Base-by-base conservation (phyloP, 176 grass and related monocot genomes). In the Oryza glaberrima region DNA sequence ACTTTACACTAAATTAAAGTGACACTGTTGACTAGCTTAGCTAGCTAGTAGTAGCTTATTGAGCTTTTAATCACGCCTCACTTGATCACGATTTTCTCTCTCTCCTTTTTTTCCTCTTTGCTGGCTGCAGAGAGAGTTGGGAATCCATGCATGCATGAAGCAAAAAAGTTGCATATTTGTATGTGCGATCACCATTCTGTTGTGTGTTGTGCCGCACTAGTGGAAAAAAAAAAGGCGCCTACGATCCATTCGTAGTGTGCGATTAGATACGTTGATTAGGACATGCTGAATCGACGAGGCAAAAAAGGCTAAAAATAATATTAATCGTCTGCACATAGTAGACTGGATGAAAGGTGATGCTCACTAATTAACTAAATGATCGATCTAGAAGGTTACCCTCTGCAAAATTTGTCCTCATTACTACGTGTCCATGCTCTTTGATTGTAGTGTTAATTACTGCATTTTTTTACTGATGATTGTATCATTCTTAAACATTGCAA, bases 251-350 rank as follows among this genome's bases (percentile, higher is more conserved):
- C 60, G 36, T 60, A 68, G 61, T 15, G 85, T 91, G 85, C 64
- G 81, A 66, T 87, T 91, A 84, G 89, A 90, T 87, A 79, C 84
- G 80, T 69, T 83, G 81, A 84, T 91, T 87, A 81, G 84, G 85
- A 84, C 85, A 41, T 72, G 49, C 47, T 80, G 85, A 90, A 90
- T 87, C 28, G 67, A 76, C 72, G 66, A 54, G 67, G 35, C 44
- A 45, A 46, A 44, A 44, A 36, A 56, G 23, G 16, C 35, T 76
- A 52, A 26, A 32, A 86, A 73, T 69, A 32, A 63, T 63, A 63
- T 23, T 22, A 3, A 63, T 23, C 9, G 7, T 63, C 20, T 67
- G 52, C 35, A 23, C 46, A 68, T 70, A 23, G 10, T 19, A 44
- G 2, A 48, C 30, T 44, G 44, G 15, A 64, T 43, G 71, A 34